phyloP scores from a whole-genome alignment of 208 protist genomes.

The Acanthamoeba royreba region DNA sequence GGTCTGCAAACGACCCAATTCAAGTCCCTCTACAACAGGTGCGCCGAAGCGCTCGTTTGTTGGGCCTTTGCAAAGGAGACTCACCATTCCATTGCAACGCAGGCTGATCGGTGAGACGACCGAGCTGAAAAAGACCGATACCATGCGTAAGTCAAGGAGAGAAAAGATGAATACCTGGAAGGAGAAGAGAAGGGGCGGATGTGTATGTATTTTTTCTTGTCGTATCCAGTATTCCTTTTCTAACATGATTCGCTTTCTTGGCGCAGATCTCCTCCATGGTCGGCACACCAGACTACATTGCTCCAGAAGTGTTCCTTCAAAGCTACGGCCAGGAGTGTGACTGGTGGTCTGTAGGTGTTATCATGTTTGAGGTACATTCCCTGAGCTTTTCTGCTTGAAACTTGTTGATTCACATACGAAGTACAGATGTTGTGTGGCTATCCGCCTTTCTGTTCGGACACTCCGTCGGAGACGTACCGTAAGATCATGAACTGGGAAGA shows the following conservation, averaged over 20 bases:
- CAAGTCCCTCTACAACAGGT: slow-evolving; percentile 29
- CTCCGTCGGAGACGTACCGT: slow-evolving; percentile 87
- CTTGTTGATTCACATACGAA: not conserved
- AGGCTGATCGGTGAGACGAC: slow-evolving; percentile 27
- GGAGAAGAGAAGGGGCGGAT: not conserved
- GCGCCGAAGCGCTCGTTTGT: not conserved
- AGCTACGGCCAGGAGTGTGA: slow-evolving; percentile 95
- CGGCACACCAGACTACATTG: slow-evolving; percentile 96
- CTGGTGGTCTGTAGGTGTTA: slow-evolving; percentile 97
- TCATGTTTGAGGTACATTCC: slow-evolving; percentile 90
- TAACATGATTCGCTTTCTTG: not conserved
- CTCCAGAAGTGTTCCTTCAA: slow-evolving; percentile 91
- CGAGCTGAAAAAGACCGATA: slow-evolving; percentile 22
- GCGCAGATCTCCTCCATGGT: slow-evolving; percentile 56
- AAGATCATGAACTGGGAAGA: slow-evolving; percentile 93
- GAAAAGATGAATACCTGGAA: slow-evolving; percentile 47
- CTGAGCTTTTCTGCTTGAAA: not conserved
- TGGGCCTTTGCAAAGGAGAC: not conserved
- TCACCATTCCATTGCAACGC: not conserved
- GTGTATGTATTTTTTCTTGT: not conserved
- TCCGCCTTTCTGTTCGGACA: slow-evolving; percentile 93
- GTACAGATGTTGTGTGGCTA: slow-evolving; percentile 91
- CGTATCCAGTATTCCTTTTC: not conserved
- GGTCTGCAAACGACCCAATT: not conserved
- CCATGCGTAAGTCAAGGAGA: not conserved